phyloP scores from a whole-genome alignment of 164 flowering plant species.

The Cinnamomum micranthum region DNA sequence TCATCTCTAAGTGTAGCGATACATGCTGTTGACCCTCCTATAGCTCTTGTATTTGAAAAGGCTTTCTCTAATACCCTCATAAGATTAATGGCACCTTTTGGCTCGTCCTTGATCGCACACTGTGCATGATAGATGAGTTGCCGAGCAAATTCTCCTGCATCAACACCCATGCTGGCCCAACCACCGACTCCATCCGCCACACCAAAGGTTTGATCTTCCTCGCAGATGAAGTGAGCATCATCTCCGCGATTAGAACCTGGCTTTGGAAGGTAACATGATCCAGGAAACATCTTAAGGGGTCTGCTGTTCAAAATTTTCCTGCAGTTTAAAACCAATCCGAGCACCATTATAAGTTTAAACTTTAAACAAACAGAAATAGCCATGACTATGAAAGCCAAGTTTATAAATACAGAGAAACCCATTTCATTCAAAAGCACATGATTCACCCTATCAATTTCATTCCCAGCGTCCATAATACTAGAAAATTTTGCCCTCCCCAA shows the following conservation, averaged over 20 bases:
- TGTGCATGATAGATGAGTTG: slow-evolving; percentile 48
- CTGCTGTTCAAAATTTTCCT: neutral
- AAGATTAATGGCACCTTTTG: slow-evolving; percentile 55
- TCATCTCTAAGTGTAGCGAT: slow-evolving; percentile 58
- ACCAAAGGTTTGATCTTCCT: slow-evolving; percentile 8
- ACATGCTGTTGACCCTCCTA: slow-evolving; percentile 89
- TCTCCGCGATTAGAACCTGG: slow-evolving; percentile 1
- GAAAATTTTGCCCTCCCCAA: too few species aligned
- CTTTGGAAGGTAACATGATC: slow-evolving; percentile 11
- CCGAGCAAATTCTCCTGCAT: slow-evolving; percentile 15
- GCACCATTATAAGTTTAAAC: neutral
- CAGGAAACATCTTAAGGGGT: slow-evolving; percentile 4
- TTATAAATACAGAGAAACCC: too few species aligned
- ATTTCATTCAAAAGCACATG: too few species aligned
- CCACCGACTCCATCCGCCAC: slow-evolving; percentile 19
- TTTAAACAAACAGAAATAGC: neutral
- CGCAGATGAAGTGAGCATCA: slow-evolving; percentile 15
- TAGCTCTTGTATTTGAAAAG: slow-evolving; percentile 50
- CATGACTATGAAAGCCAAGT: neutral
- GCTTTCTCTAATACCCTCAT: slow-evolving; percentile 72
- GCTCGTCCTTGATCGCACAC: slow-evolving; percentile 56
- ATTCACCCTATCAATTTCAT: too few species aligned
- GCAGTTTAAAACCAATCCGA: neutral
- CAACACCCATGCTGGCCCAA: slow-evolving; percentile 10
- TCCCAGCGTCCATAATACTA: too few species aligned